These are phyloP conservation scores for Boletus subparvulus DNA, from an alignment of 768 basidiomycete species.

Conservation along the genomic window DNA sequence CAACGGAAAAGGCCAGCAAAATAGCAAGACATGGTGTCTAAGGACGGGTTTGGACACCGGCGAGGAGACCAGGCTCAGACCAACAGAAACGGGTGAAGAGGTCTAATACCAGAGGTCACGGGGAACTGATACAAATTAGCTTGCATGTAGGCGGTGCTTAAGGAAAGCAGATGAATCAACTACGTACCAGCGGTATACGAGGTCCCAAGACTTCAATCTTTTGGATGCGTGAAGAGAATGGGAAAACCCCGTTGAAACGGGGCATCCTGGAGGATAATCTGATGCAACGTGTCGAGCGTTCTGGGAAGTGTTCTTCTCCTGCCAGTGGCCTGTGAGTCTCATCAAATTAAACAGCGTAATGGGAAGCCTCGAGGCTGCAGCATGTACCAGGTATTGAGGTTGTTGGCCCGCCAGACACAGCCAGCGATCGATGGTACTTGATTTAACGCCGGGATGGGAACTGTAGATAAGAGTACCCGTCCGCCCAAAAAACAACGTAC, in stretches of 20 bases:
- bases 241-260: too few species aligned
- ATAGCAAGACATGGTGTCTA: not conserved
- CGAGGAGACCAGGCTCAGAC: not conserved
- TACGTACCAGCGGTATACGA: not conserved
- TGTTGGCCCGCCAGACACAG: too few species aligned
- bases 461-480: conserved; percentile 13
- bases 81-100: not conserved
- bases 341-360: not conserved
- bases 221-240: not conserved
- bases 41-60: not conserved
- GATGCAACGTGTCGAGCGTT: conserved; percentile 1
- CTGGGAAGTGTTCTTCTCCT: not conserved
- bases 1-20: not conserved
- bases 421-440: not conserved
- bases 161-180: not conserved
- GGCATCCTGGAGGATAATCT: conserved; percentile 2
- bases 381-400: not conserved
- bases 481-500: too few species aligned
- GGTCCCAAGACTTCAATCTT: not conserved
- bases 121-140: not conserved
- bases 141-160: not conserved
- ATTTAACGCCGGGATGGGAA: not conserved
- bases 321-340: not conserved
- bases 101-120: not conserved
- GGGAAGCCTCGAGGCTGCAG: conserved; percentile 13